Base-by-base conservation (phyloP, 805 yeast species). In the Saturnispora sekii region DNA sequence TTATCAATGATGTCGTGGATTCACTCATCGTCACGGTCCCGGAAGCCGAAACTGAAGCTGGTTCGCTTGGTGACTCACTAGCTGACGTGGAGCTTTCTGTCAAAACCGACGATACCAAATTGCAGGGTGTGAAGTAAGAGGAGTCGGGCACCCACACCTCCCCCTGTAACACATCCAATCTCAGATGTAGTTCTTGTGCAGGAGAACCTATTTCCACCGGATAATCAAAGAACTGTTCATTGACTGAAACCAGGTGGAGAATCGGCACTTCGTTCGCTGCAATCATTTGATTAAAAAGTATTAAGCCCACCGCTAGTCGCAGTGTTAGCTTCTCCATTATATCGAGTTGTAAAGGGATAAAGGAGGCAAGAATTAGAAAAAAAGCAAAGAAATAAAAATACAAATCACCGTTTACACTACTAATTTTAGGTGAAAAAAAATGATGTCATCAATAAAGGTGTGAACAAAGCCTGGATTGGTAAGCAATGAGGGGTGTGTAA, bases 91-190 rank as follows among this genome's bases (percentile, higher is more conserved):
- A n/a, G 15, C 26, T 32, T 6, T 35, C n/a, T 5, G 32, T 28
- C 15, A 46, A 33, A 10, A 45, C 21, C 9, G 46, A 5, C 1
- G 40, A 6, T 2, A 10, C 10, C 10, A 34, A 14, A 31, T 30
- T 14, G 37, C 17, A 32, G 30, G 21, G 35, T 12, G 17, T 26
- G 33, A 36, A 37, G 38, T 33, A 36, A 26, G 8, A 10, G 10
- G 48, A 40, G 16, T 54, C 62, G 31, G 61, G 63, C 2, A 62
- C 49, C 66, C 66, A 64, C 1, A 59, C 26, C 15, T 50, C 49
- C 7, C 56, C 61, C 31, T 58, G 56, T n/a, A 48, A 42, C 2
- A 63, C 43, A 45, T 64, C 68, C 10, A 64, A 34, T 21, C 68
- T 49, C 10, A 64, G 39, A 6, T 31, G 45, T 28, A 59, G 10